Evolutionary conservation across 441 rosid species (phyloP).

Genomic region (Euphorbia corollata): DNA sequence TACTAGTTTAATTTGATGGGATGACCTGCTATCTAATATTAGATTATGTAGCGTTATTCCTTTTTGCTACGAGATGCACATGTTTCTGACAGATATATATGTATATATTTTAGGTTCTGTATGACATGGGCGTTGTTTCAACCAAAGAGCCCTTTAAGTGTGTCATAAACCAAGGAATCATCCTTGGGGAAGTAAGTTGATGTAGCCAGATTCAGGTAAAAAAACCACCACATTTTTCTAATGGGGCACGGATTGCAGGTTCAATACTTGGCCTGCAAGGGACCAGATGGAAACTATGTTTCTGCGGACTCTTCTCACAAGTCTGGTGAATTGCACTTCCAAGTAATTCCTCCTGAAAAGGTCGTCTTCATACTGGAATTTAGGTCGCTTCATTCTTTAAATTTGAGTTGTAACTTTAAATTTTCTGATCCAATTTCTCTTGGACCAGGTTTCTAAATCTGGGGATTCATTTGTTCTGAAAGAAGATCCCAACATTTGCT

Average conservation of each 20-base stretch:
- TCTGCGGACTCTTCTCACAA: slow-evolving; percentile 53
- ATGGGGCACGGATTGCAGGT: slow-evolving; percentile 52
- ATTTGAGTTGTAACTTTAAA: background rate
- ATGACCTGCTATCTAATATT: no score
- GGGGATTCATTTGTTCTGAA: slow-evolving; percentile 75
- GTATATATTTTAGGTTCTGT: slow-evolving; percentile 56
- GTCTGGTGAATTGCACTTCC: slow-evolving; percentile 44
- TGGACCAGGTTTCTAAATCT: slow-evolving; percentile 56
- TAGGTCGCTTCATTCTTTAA: background rate
- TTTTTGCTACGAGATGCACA: background rate
- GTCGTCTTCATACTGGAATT: slow-evolving; percentile 25
- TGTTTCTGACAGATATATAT: slow-evolving; percentile 14
- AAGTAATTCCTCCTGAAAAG: slow-evolving; percentile 56
- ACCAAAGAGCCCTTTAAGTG: slow-evolving; percentile 93
- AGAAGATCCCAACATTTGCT: slow-evolving; percentile 48
- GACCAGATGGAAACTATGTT: slow-evolving; percentile 56
- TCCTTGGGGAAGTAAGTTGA: slow-evolving; percentile 84
- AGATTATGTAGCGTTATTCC: slow-evolving; percentile 11
- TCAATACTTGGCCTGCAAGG: slow-evolving; percentile 73
- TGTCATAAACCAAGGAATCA: slow-evolving; percentile 96
- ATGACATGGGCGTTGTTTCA: slow-evolving; percentile 85
- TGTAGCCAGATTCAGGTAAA: background rate
- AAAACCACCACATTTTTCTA: slow-evolving; percentile 18
- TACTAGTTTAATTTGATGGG: no score
- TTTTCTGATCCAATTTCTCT: slow-evolving; percentile 9